Evolutionary conservation across 305 asterid species (phyloP), one percentile per base, ranked within the genome.

Genomic region (Rubia tinctorum): DNA sequence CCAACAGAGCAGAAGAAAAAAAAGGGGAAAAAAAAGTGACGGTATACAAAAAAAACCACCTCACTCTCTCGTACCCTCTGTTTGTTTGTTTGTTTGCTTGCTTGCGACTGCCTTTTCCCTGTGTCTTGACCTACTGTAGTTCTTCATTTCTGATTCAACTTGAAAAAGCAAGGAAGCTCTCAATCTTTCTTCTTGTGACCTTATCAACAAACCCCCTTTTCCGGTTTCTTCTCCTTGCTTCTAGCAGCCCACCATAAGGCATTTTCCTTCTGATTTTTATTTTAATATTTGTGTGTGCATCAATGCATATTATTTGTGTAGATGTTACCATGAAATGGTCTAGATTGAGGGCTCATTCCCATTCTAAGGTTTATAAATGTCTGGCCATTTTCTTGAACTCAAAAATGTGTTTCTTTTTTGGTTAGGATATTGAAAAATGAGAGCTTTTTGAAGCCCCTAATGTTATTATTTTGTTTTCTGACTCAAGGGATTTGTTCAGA

Each of bases 221-320:
- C 64, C 11, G 17, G 64, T 20, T 23, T 37, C 59, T 59, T 74
- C 80, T 60, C 78, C 66, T 70, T 70, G 65, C 61, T 71, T 55
- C 64, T 6, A 59, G 30, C 63, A 51, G 59, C 74, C 73, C 63
- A 49, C 76, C 74, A 8, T 73, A 18, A 72, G 84, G 86, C 80
- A 77, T 83, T 77, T 62, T 30, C 34, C 45, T 67, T n/a, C n/a
- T 60, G 30, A n/a, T 20, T 2, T 27, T 27, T 39, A 7, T 4
- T 72, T 63, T 6, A 23, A 4, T 59, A 15, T 55, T 3, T 58
- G 5, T 27, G 15, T 13, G 6, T 23, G 30, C 51, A 8, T 66
- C 34, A 22, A 15, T 25, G 20, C 56, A 14, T 30, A 58, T 37
- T 42, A 43, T 44, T 12, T 56, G 60, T 8, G 45, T 23, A 20